Evolutionary conservation across 179 eudicot genomes (phyloP), one percentile per base, ranked within the genome.

Genomic region (Spergularia azorica): DNA sequence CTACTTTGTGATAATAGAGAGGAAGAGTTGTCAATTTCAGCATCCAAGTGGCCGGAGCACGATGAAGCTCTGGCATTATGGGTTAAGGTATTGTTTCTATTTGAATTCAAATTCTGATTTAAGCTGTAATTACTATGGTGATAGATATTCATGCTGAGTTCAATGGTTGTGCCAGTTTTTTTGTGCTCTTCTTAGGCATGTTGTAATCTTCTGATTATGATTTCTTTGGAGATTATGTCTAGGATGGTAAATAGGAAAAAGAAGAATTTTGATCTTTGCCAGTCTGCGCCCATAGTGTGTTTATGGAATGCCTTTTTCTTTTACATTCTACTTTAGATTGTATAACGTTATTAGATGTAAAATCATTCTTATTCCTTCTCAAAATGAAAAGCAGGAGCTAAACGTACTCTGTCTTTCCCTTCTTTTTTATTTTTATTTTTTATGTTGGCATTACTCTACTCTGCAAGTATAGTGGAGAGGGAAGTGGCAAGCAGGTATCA

Each of bases 401-500:
- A 70, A 9, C 54, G 72, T 78, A 74, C 41, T 14, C 39, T 36
- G 2, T 36, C 39, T 36, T 36, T 36, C 32, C 32, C 32, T 36
- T 36, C 2, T 36, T 36, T 36, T 36, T 3, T 3, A 36, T 36
- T 36, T 36, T 36, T 65, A 71, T 71, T 43, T n/a, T 20, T 16
- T 54, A 46, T 79, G 67, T 77, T 77, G 77, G 48, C 46, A 17
- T 82, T 63, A 72, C 81, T 77, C 71, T 83, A 54, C 79, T 81
- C 79, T 65, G 73, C 79, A 80, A 79, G 73, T 88, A 71, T 86
- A 96, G 99, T 89, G 98, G 98, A 87, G 95, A 81, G 99, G 97
- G 75, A 86, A 82, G 92, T 96, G 99, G 99, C 99, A 90, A 86
- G 89, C 96, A 63, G 99, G 98, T 76, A 92, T 96, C 70, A 90